A percentile compares a stretch with the other conserved stretches of the same genome.
These are phyloP conservation scores for Knoxia roxburghii DNA, from an alignment of 257 asterid species.

Conservation along the genomic window DNA sequence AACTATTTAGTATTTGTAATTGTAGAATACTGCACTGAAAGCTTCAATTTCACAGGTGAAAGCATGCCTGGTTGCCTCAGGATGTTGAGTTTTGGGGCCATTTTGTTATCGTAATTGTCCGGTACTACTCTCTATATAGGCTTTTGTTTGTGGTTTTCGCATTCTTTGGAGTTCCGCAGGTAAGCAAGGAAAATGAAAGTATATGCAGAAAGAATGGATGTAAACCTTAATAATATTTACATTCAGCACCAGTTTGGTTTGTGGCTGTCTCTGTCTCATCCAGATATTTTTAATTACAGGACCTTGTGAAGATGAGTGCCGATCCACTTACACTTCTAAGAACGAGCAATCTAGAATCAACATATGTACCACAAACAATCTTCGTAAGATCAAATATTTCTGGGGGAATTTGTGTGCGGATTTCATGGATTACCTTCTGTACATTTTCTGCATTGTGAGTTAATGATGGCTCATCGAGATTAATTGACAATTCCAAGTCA, in stretches of 20 bases:
- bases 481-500: constrained; percentile 56
- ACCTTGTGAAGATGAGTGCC: constrained; percentile 60
- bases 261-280: neutral
- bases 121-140: too few relatives aligned
- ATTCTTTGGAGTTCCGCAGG: too few relatives aligned
- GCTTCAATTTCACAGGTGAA: too few relatives aligned
- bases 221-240: neutral
- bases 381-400: constrained; percentile 72
- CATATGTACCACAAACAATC: constrained; percentile 79
- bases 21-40: too few relatives aligned
- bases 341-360: constrained; percentile 74
- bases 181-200: too few relatives aligned
- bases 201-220: too few relatives aligned
- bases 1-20: neutral
- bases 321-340: constrained; percentile 72
- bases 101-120: too few relatives aligned
- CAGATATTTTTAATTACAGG: constrained; percentile 13
- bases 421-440: constrained; percentile 51
- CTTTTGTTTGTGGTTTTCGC: too few relatives aligned
- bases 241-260: neutral
- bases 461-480: constrained; percentile 52
- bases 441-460: constrained; percentile 34
- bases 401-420: constrained; percentile 69
- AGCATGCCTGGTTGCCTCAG: too few relatives aligned
- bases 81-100: too few relatives aligned